Conservation (phyloP, 2,329 filamentous ascomycete genomes). For the Fusarium fracticaudum region DNA sequence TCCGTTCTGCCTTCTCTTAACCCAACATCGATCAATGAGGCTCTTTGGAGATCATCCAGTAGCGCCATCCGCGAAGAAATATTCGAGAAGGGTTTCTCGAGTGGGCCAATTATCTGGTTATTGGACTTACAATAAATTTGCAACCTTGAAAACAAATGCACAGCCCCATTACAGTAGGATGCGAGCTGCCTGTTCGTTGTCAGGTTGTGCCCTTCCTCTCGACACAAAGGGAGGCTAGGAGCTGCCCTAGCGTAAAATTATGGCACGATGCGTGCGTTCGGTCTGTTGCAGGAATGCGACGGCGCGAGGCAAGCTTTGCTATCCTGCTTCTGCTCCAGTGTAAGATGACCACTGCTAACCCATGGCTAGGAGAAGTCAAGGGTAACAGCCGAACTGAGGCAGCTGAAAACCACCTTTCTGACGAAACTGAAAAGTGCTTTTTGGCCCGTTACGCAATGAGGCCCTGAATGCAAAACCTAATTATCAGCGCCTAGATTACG, state of each 20-base stretch:
- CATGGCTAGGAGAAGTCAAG: not conserved
- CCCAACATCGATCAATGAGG: not conserved
- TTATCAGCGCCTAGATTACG: not conserved
- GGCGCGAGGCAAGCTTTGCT: conserved; percentile 1
- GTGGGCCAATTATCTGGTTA: conserved; percentile 9
- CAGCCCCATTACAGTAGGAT: not conserved
- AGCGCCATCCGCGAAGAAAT: not conserved
- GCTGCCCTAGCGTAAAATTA: conserved; percentile 19
- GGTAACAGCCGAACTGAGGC: conserved; percentile 11
- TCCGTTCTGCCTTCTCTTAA: not conserved
- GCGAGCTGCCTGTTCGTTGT: not conserved
- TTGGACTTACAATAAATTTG: not conserved
- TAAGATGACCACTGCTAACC: not conserved
- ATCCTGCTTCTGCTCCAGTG: not conserved
- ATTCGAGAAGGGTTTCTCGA: conserved; percentile 31
- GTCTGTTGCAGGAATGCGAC: not conserved
- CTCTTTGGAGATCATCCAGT: not conserved
- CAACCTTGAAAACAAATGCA: conserved; percentile 7
- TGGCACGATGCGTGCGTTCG: conserved; percentile 11
- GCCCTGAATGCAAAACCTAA: not conserved
- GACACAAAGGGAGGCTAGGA: conserved; percentile 10
- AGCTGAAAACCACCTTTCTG: not conserved
- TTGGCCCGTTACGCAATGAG: not conserved
- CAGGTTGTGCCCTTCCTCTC: not conserved
- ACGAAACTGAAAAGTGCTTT: not conserved